Conservation (phyloP, 768 basidiomycete genomes). For the Tricholoma matsutake region DNA sequence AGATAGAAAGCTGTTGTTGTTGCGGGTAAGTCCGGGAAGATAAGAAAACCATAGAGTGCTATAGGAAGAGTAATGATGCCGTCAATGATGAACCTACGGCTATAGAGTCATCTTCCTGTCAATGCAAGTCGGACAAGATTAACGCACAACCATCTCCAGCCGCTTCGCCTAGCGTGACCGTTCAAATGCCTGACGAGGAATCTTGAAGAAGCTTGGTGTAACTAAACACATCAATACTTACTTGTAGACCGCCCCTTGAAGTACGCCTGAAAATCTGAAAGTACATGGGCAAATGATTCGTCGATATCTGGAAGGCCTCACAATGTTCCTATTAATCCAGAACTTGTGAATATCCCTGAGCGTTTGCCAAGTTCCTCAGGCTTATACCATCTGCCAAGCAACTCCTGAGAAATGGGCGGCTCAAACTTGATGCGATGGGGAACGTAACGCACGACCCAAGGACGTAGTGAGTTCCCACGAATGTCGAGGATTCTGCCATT, state of each 20-base stretch:
- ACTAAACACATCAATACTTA: slow-evolving; percentile 19
- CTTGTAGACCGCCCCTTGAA: slow-evolving; percentile 64
- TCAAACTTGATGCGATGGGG: not conserved
- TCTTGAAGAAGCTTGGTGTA: not conserved
- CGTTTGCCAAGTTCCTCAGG: slow-evolving; percentile 67
- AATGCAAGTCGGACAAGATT: not conserved
- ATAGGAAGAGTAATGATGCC: slow-evolving; percentile 72
- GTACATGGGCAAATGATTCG: not conserved
- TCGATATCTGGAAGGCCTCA: slow-evolving; percentile 24
- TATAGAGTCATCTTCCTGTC: slow-evolving; percentile 3
- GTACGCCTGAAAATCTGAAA: slow-evolving; percentile 58
- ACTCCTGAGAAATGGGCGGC: not conserved
- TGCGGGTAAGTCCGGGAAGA: slow-evolving; percentile 70
- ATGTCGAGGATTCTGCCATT: slow-evolving; percentile 70
- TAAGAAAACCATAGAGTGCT: slow-evolving; percentile 65
- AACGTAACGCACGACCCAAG: slow-evolving; percentile 62
- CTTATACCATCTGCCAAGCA: slow-evolving; percentile 58
- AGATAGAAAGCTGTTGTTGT: slow-evolving; percentile 66
- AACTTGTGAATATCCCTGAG: slow-evolving; percentile 68
- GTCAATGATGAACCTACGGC: slow-evolving; percentile 58
- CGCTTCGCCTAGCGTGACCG: slow-evolving; percentile 50
- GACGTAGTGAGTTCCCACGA: slow-evolving; percentile 71
- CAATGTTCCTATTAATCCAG: slow-evolving; percentile 60
- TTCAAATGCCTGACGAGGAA: slow-evolving; percentile 43
- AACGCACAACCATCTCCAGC: slow-evolving; percentile 66